Conservation (phyloP, 1,284 basidiomycete genomes). For the Ustilago vetiveriae region DNA sequence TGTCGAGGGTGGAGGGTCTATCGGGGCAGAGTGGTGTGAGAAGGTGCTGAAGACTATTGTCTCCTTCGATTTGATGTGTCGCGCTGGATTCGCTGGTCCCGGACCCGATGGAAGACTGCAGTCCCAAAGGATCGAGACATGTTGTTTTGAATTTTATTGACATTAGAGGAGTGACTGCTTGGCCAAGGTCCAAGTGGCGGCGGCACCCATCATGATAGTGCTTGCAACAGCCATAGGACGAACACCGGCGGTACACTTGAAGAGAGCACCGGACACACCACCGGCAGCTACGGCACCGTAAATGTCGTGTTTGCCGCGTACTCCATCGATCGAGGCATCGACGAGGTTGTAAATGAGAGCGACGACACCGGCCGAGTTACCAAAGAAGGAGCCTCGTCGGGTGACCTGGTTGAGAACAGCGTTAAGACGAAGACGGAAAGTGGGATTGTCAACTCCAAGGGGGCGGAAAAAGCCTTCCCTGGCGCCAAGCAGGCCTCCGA, state of each 20-base stretch:
- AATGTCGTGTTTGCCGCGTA: constrained; percentile 90
- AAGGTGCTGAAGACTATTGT: no score
- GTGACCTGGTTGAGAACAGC: constrained; percentile 96
- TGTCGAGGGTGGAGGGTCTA: constrained; percentile 9
- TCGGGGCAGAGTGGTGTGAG: constrained; percentile 35
- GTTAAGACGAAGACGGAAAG: constrained; percentile 88
- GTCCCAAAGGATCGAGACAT: no score
- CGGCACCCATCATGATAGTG: constrained; percentile 84
- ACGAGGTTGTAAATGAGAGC: constrained; percentile 95
- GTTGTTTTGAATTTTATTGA: no score
- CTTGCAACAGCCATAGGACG: constrained; percentile 88
- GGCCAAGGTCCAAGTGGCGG: constrained; percentile 81
- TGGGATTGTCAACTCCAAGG: constrained; percentile 70
- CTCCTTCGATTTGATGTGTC: no score
- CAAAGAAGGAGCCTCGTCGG: constrained; percentile 93
- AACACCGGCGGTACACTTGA: constrained; percentile 93
- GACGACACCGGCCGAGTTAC: constrained; percentile 96
- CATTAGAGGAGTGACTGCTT: constrained; percentile 43
- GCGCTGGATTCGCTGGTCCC: no score
- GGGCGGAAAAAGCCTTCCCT: constrained; percentile 90
- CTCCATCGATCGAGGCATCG: constrained; percentile 89
- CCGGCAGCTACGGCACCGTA: constrained; percentile 91
- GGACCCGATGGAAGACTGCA: no score
- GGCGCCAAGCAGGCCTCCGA: constrained; percentile 94
- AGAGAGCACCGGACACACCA: constrained; percentile 87